Conservation (phyloP, 495 filamentous ascomycete genomes). For the Penicillium steckii region DNA sequence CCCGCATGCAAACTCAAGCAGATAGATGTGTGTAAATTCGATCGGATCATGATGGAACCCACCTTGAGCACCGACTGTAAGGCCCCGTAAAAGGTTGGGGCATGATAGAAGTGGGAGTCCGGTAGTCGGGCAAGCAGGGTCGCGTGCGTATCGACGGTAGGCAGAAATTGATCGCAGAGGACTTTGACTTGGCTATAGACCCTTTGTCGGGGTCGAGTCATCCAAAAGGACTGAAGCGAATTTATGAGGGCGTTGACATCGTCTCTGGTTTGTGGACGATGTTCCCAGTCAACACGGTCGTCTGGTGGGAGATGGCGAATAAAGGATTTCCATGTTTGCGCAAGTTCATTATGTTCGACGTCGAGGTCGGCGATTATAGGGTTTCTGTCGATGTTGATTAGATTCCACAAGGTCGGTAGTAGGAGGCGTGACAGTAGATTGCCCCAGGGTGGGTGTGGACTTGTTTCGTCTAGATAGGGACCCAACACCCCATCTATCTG, state of each 20-base stretch:
- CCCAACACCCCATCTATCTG: too few species aligned
- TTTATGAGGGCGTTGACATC: slow-evolving; percentile 36
- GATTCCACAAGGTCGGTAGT: not conserved
- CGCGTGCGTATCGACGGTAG: slow-evolving; percentile 38
- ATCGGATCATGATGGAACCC: slow-evolving; percentile 4
- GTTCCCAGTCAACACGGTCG: slow-evolving; percentile 33
- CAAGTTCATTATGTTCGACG: slow-evolving; percentile 45
- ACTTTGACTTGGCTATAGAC: slow-evolving; percentile 29
- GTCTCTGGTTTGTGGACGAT: slow-evolving; percentile 31
- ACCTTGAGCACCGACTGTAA: slow-evolving; percentile 50
- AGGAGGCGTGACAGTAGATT: too few species aligned
- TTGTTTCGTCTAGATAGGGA: not conserved
- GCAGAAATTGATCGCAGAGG: slow-evolving; percentile 37
- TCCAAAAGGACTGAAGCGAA: slow-evolving; percentile 32
- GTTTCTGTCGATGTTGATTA: slow-evolving; percentile 20
- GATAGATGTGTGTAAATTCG: too few species aligned
- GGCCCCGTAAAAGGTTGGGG: slow-evolving; percentile 44
- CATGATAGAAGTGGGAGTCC: slow-evolving; percentile 32
- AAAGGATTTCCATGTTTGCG: slow-evolving; percentile 43
- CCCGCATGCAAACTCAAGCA: too few species aligned
- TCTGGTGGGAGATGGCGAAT: slow-evolving; percentile 31
- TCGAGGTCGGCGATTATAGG: slow-evolving; percentile 41
- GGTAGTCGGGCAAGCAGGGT: slow-evolving; percentile 36
- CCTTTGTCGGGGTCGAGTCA: slow-evolving; percentile 27
- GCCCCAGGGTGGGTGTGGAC: not conserved